phyloP scores from a whole-genome alignment of 768 basidiomycete genomes.

The Lepiota subincarnata region DNA sequence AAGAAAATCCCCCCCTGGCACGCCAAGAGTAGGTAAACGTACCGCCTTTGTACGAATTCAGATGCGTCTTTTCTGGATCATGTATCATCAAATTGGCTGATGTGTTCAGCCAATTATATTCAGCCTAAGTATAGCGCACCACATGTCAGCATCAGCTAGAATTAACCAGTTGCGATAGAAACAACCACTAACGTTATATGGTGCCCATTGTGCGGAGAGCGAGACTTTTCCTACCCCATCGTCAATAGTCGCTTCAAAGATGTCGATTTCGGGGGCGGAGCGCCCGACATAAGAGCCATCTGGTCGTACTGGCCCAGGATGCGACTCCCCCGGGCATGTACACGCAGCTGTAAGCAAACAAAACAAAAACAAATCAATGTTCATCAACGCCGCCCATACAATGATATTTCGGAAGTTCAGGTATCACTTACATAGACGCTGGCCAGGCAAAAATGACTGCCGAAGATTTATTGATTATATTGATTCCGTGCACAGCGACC shows the following conservation, averaged over 20 bases:
- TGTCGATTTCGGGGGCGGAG: slow-evolving; percentile 66
- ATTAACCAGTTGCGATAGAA: slow-evolving; percentile 31
- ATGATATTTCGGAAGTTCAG: background rate
- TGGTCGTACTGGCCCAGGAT: slow-evolving; percentile 34
- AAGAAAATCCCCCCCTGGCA: background rate
- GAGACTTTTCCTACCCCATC: slow-evolving; percentile 37
- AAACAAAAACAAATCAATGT: background rate
- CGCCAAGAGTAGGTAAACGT: slow-evolving; percentile 36
- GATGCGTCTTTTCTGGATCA: slow-evolving; percentile 37
- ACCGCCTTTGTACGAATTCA: slow-evolving; percentile 64
- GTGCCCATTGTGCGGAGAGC: slow-evolving; percentile 46
- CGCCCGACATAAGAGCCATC: slow-evolving; percentile 63
- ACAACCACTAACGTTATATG: slow-evolving; percentile 59
- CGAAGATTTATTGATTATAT: background rate
- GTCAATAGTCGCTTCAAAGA: slow-evolving; percentile 53
- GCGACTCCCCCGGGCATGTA: slow-evolving; percentile 40
- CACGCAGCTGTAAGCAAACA: slow-evolving; percentile 34
- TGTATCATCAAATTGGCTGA: slow-evolving; percentile 43
- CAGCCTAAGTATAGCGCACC: slow-evolving; percentile 31
- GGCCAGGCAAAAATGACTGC: slow-evolving; percentile 72
- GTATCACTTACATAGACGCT: slow-evolving; percentile 29
- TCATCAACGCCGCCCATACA: background rate
- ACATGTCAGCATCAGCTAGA: slow-evolving; percentile 21
- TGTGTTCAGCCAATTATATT: slow-evolving; percentile 53
- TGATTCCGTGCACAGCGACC: background rate